Conservation (phyloP, 371 early-diverging fungal species). For the Vairimorpha necatrix region DNA sequence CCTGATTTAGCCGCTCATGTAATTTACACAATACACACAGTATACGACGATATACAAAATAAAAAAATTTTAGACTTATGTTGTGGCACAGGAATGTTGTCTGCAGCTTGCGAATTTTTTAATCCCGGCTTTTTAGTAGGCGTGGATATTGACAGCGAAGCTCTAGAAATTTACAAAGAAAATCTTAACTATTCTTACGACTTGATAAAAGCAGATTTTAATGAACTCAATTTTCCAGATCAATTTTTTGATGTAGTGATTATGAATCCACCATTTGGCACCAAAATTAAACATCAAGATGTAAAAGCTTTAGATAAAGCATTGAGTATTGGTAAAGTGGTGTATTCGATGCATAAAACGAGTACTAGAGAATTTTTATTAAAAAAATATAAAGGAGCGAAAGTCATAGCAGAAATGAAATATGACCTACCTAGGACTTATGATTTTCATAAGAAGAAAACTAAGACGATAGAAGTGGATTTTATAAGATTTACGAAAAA, state of each 20-base stretch:
- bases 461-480: constrained; percentile 51
- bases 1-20: constrained; percentile 56
- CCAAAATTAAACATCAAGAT: constrained; percentile 57
- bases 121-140: constrained; percentile 38
- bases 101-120: constrained; percentile 43
- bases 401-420: constrained; percentile 54
- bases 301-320: constrained; percentile 53
- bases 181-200: constrained; percentile 33
- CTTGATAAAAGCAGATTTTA: constrained; percentile 28
- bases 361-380: constrained; percentile 57
- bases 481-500: constrained; percentile 36
- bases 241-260: constrained; percentile 45
- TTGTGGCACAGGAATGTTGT: constrained; percentile 61
- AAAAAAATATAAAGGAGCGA: constrained; percentile 43
- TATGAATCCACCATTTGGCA: constrained; percentile 65
- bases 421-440: constrained; percentile 60
- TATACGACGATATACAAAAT: constrained; percentile 49
- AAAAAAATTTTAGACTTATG: constrained; percentile 59
- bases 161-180: constrained; percentile 33
- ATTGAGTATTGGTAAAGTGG: constrained; percentile 32
- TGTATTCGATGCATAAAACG: constrained; percentile 61
- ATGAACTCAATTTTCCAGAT: neutral
- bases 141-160: constrained; percentile 46
- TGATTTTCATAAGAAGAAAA: constrained; percentile 59
- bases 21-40: constrained; percentile 28